Evolutionary conservation across 1,139 yeast species (phyloP).

Genomic region (Geotrichum aggregatum): DNA sequence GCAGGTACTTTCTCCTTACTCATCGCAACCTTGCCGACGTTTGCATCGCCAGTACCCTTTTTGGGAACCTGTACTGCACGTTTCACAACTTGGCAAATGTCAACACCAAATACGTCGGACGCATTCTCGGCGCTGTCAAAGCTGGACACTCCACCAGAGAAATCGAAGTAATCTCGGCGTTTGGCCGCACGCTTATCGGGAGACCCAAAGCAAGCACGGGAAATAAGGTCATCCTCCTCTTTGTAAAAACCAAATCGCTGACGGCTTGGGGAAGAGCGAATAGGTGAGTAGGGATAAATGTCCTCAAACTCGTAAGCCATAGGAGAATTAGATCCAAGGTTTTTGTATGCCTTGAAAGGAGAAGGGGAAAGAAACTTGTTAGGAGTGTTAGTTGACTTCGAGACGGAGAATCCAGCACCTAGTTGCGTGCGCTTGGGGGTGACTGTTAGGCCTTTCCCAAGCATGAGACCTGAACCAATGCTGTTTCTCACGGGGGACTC

Average conservation of each 20-base stretch:
- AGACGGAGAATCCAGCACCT: neutral
- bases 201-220: slow-evolving; percentile 41
- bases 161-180: slow-evolving; percentile 33
- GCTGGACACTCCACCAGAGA: slow-evolving; percentile 28
- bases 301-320: slow-evolving; percentile 18
- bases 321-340: slow-evolving; percentile 10
- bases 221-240: slow-evolving; percentile 57
- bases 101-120: slow-evolving; percentile 53
- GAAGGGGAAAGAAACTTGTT: slow-evolving; percentile 16
- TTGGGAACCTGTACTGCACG: slow-evolving; percentile 45
- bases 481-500: slow-evolving; percentile 16
- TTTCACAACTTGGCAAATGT: slow-evolving; percentile 53
- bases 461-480: slow-evolving; percentile 18
- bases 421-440: slow-evolving; percentile 18
- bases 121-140: slow-evolving; percentile 29
- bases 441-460: slow-evolving; percentile 14
- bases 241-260: slow-evolving; percentile 9
- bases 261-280: slow-evolving; percentile 14
- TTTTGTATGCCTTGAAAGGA: slow-evolving; percentile 12
- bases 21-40: neutral
- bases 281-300: slow-evolving; percentile 17
- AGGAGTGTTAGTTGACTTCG: neutral
- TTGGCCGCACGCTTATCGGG: slow-evolving; percentile 39
- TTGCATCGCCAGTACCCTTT: neutral
- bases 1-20: slow-evolving; percentile 1